Conservation (phyloP, 495 filamentous ascomycete species). For the Recurvomyces mirabilis region DNA sequence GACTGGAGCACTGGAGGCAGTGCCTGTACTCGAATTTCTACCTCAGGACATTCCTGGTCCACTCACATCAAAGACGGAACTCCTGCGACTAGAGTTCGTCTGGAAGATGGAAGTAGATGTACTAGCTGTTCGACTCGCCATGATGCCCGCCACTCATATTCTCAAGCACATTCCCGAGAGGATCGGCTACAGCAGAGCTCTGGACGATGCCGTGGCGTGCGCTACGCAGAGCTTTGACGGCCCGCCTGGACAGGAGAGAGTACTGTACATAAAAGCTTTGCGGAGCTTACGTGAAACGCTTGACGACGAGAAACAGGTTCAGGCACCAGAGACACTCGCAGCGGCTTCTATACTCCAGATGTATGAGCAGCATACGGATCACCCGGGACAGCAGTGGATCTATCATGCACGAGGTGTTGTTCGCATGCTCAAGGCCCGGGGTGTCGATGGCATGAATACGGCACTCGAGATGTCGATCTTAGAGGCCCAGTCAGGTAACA, state of each 20-base stretch:
- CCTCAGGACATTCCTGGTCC: too few species aligned
- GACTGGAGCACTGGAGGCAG: background rate
- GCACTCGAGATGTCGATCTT: conserved; percentile 4
- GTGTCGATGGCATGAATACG: background rate
- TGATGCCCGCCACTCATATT: conserved; percentile 7
- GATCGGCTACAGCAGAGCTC: conserved; percentile 2
- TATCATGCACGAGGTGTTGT: conserved; percentile 5
- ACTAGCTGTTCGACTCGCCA: conserved; percentile 2
- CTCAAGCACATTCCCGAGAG: conserved; percentile 7
- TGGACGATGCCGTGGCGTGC: conserved; percentile 6
- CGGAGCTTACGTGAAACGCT: background rate
- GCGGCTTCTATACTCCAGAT: conserved; percentile 5
- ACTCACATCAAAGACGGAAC: background rate
- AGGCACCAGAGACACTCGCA: conserved; percentile 4
- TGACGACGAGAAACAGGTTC: background rate
- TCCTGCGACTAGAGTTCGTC: conserved; percentile 1
- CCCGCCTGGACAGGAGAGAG: background rate
- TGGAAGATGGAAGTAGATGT: conserved; percentile 5
- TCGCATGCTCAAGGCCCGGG: conserved; percentile 1
- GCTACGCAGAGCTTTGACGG: background rate
- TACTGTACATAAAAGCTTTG: conserved; percentile 2
- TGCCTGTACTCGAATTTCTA: background rate
- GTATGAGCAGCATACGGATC: conserved; percentile 7
- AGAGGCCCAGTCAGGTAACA: conserved; percentile 4
- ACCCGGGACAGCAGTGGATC: background rate